A percentile compares a stretch with the other conserved stretches of the same genome.
Conservation (phyloP, 495 filamentous ascomycete species). For the Bathelium albidoporum region DNA sequence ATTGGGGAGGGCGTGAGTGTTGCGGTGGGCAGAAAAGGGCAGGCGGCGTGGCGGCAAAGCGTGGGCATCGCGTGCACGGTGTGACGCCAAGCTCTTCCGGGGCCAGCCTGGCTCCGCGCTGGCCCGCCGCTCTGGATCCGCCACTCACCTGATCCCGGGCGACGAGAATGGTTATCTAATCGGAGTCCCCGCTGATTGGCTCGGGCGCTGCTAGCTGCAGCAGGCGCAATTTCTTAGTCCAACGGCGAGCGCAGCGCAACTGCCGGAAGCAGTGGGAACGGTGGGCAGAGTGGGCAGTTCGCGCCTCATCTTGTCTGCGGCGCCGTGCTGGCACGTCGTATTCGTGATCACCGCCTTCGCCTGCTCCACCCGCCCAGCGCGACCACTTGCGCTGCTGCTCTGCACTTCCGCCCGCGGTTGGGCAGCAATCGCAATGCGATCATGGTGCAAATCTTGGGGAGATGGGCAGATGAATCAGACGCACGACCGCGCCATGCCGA, state of each 20-base stretch:
- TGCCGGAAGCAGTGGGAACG: not conserved
- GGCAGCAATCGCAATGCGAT: not conserved
- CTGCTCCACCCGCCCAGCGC: not conserved
- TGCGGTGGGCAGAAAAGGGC: not conserved
- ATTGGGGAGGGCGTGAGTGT: not conserved
- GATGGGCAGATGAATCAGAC: too few species aligned
- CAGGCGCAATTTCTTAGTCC: conserved; percentile 4
- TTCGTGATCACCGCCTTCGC: not conserved
- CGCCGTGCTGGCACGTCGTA: not conserved
- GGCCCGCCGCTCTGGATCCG: not conserved
- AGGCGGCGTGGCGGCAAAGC: conserved; percentile 3
- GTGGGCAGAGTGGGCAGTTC: too few species aligned
- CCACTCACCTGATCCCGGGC: not conserved
- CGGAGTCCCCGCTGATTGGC: not conserved
- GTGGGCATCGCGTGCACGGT: conserved; percentile 3
- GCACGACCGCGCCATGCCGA: not conserved
- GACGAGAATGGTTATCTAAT: not conserved
- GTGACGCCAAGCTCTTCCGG: not conserved
- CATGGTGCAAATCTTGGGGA: too few species aligned
- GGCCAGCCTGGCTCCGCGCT: not conserved
- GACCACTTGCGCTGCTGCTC: not conserved
- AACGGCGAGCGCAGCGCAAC: conserved; percentile 1
- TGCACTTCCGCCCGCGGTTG: not conserved
- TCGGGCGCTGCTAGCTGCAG: not conserved
- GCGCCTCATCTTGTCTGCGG: too few species aligned